Evolutionary conservation across 768 basidiomycete species (phyloP).

Genomic region (Suillus tomentosus): DNA sequence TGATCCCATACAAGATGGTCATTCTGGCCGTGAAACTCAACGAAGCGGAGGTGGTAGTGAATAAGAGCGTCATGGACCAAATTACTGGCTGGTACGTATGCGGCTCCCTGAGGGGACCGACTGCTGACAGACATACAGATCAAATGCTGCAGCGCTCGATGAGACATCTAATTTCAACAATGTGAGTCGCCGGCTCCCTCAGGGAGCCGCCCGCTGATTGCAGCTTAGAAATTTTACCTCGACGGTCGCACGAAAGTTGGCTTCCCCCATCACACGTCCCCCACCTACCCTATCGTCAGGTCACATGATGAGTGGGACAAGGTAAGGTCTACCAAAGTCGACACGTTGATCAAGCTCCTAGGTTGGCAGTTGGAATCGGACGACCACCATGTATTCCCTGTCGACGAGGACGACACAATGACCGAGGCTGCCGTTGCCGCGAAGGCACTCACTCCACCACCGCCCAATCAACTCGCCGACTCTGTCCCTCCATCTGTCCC

Average conservation of each 20-base stretch:
- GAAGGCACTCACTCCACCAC: rapidly evolving
- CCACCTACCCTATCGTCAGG: not conserved
- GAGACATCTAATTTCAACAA: not conserved
- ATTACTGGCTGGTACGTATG: not conserved
- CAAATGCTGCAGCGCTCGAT: not conserved
- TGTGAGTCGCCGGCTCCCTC: not conserved
- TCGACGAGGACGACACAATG: not conserved
- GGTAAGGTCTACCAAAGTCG: not conserved
- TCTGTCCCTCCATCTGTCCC: not conserved
- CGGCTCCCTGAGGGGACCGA: not conserved
- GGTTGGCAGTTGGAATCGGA: not conserved
- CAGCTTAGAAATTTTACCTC: conserved; percentile 2
- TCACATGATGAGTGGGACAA: not conserved
- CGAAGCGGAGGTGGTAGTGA: not conserved
- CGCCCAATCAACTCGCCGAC: too few relatives aligned
- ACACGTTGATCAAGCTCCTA: not conserved
- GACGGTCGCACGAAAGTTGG: not conserved
- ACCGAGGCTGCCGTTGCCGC: too few relatives aligned
- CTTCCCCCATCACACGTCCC: not conserved
- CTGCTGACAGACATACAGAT: not conserved
- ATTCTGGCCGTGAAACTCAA: too few relatives aligned
- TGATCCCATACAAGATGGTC: too few relatives aligned
- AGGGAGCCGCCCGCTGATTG: not conserved
- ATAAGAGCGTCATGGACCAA: not conserved
- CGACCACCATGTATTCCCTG: not conserved